phyloP scores from a whole-genome alignment of 208 protist species.

The Endotrypanum monterogeii region DNA sequence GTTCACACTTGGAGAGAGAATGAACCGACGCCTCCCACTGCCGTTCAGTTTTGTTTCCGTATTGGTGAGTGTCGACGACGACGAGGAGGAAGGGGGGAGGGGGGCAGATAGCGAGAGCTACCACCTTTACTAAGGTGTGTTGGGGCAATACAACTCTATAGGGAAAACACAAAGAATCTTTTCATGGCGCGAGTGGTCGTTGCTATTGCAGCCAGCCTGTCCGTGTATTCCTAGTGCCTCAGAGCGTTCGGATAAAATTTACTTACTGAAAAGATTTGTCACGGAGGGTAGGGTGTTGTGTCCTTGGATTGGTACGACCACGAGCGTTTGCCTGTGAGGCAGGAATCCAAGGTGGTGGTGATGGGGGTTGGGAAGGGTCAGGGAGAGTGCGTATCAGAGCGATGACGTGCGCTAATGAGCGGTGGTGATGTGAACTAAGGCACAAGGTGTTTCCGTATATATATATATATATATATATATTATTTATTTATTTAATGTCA shows the following conservation, averaged over 20 bases:
- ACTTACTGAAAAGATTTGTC: conserved; percentile 10
- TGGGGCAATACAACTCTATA: conserved; percentile 13
- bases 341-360: neutral
- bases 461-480: too few species aligned
- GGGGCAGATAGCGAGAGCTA: conserved; percentile 1
- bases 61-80: conserved; percentile 25
- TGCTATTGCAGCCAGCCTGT: neutral
- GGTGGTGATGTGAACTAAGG: too few species aligned
- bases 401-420: too few species aligned
- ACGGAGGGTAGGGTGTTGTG: neutral
- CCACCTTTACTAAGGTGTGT: conserved; percentile 28
- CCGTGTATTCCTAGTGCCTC: neutral
- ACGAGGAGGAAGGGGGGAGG: too few species aligned
- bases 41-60: neutral
- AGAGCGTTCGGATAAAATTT: conserved; percentile 15
- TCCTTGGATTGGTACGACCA: neutral
- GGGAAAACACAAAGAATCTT: conserved; percentile 3
- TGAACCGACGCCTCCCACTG: neutral
- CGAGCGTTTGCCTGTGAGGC: neutral
- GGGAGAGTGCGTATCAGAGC: neutral
- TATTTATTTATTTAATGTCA: neutral
- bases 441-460: neutral
- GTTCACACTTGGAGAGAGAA: conserved; percentile 2
- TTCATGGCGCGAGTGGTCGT: neutral
- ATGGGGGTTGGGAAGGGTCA: neutral